Base-by-base conservation (phyloP, 2,329 filamentous ascomycete genomes). In the Colletotrichum sp. region DNA sequence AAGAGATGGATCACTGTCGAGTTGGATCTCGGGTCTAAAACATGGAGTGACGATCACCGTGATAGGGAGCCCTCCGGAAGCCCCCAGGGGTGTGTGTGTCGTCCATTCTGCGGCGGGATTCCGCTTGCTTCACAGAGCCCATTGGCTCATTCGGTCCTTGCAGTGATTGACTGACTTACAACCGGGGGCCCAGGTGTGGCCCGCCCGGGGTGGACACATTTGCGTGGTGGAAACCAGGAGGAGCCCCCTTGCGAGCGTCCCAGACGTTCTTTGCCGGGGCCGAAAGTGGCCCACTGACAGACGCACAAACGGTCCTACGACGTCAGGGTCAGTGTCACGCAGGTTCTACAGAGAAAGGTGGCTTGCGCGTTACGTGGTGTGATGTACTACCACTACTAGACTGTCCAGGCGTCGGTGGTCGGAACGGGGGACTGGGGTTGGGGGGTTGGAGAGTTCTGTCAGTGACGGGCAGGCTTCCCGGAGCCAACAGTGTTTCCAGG, bases 231-330 rank as follows among this genome's bases (percentile, higher is more conserved):
- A 38, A 38, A 47, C 57, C 34, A 2, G 29, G 62, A 54, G 63
- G 21, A n/a, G 13, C 58, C 47, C 18, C 47, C 18, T 73, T 71
- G 71, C 68, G 62, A 73, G 43, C 9, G 71, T 66, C 68, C 57
- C 68, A 67, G 63, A 72, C 72, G 57, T 34, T 11, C 27, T 33
- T 24, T 31, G 54, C 62, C 54, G 33, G 71, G 43, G 33, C 15
- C 38, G 33, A 36, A 34, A 51, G 43, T 67, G 33, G n/a, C 33
- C 29, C 21, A 27, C 47, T 62, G 31, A 18, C 54, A 38, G 13
- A n/a, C 15, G 51, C 21, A n/a, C 34, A 61, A 15, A n/a, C 38
- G 8, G 55, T 29, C 9, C n/a, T 2, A 47, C 57, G 55, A 71
- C 57, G 33, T 63, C 68, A 71, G 43, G 13, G 24, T 27, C 24